A percentile compares a stretch with the other conserved stretches of the same genome.
Conservation (phyloP, 441 rosid species). For the Hura crepitans region DNA sequence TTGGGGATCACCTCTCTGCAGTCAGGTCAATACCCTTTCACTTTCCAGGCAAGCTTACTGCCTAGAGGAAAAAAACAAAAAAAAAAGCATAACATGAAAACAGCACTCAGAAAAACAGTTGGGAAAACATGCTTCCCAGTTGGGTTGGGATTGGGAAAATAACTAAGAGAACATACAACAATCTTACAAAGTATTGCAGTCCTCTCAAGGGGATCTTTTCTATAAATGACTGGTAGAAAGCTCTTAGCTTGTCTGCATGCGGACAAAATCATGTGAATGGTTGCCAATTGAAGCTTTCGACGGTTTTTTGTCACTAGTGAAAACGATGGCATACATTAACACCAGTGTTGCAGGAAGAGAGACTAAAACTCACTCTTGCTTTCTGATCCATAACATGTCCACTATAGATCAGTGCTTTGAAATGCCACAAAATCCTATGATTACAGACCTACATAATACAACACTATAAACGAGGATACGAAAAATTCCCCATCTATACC, state of each 20-base stretch:
- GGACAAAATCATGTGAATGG: background rate
- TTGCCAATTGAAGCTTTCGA: background rate
- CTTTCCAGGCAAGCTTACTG: no score
- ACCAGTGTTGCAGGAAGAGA: background rate
- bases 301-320: background rate
- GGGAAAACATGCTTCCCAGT: no score
- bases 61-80: no score
- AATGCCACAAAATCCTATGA: constrained; percentile 19
- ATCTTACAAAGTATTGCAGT: no score
- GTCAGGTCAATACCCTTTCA: no score
- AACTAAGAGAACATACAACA: no score
- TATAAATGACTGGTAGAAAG: background rate
- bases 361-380: background rate
- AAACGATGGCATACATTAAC: background rate
- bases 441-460: constrained; percentile 30
- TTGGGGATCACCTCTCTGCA: no score
- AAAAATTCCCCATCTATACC: constrained; percentile 28
- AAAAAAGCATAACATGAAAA: no score
- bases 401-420: background rate
- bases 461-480: constrained; percentile 24
- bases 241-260: background rate
- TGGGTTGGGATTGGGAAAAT: no score
- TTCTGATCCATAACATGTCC: constrained; percentile 7
- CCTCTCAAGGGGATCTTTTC: no score
- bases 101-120: no score